These are phyloP conservation scores for Colletotrichum graminicola DNA, from an alignment of 2,329 filamentous ascomycete genomes.

Conservation along the genomic window DNA sequence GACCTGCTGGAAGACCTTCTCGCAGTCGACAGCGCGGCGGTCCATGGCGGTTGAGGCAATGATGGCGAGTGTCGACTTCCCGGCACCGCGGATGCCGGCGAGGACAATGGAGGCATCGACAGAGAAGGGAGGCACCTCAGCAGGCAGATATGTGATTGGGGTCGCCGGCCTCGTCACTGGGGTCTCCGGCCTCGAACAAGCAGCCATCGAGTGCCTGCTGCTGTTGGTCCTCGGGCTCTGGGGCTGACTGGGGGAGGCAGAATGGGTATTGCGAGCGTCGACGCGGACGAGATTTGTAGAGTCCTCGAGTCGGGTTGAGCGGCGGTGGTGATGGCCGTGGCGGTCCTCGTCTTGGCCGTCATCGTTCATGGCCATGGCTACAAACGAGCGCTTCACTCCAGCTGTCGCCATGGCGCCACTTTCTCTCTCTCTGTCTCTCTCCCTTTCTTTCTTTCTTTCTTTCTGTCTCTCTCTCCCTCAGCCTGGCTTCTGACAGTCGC, in stretches of 20 bases:
- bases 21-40: conserved; percentile 76
- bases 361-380: conserved; percentile 50
- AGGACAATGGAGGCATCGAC: conserved; percentile 77
- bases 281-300: conserved; percentile 32
- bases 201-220: conserved; percentile 33
- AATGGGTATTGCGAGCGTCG: conserved; percentile 32
- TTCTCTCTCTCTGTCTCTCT: background rate
- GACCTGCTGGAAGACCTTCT: conserved; percentile 74
- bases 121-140: conserved; percentile 38
- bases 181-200: conserved; percentile 33
- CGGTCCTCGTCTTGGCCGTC: conserved; percentile 42
- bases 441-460: background rate
- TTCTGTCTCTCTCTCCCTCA: background rate
- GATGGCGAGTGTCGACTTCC: conserved; percentile 81
- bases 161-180: conserved; percentile 34
- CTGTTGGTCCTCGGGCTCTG: conserved; percentile 40
- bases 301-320: conserved; percentile 41
- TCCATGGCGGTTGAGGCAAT: conserved; percentile 80
- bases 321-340: conserved; percentile 28
- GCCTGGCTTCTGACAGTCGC: conserved; percentile 17
- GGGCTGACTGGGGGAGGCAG: conserved; percentile 27
- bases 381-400: conserved; percentile 57
- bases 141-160: conserved; percentile 31
- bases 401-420: conserved; percentile 48
- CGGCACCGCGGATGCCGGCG: conserved; percentile 78